Conservation (phyloP, 305 asterid genomes). For the Solanum aculeatissimum region DNA sequence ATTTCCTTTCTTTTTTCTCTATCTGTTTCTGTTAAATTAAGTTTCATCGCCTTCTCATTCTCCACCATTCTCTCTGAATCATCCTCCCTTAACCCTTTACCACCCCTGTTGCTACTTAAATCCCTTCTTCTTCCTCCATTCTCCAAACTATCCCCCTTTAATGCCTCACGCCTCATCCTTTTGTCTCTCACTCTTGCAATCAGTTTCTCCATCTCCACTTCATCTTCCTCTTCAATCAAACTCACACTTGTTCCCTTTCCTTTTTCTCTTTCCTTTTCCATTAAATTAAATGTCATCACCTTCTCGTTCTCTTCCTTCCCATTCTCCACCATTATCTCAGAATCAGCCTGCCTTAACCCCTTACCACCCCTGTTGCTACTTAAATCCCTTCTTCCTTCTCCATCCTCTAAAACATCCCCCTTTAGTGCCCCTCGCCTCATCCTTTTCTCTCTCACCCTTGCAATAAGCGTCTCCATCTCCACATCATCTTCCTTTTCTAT, state of each 20-base stretch:
- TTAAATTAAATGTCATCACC: neutral
- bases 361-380: neutral
- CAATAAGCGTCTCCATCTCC: neutral
- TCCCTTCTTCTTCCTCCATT: neutral
- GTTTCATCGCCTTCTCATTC: neutral
- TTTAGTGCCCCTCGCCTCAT: neutral
- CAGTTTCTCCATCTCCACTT: slow-evolving; percentile 10
- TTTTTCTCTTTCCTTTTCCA: neutral
- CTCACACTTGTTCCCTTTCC: neutral
- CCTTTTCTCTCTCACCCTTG: neutral
- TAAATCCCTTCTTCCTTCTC: neutral
- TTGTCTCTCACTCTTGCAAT: slow-evolving; percentile 12
- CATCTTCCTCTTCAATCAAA: neutral
- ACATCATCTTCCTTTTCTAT: neutral
- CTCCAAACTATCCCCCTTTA: neutral
- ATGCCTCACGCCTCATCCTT: slow-evolving; percentile 23
- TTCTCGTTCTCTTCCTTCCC: neutral
- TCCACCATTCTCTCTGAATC: neutral
- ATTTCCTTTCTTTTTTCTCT: neutral
- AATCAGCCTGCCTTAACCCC: slow-evolving; percentile 7
- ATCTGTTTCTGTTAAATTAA: neutral
- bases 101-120: neutral
- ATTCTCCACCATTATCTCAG: neutral
- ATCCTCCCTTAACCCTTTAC: slow-evolving; percentile 3
- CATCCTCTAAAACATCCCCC: neutral